Evolutionary conservation across 2,329 filamentous ascomycete genomes (phyloP), one percentile per base, ranked within the genome.

Genomic region (Nannizziopsis barbatae): DNA sequence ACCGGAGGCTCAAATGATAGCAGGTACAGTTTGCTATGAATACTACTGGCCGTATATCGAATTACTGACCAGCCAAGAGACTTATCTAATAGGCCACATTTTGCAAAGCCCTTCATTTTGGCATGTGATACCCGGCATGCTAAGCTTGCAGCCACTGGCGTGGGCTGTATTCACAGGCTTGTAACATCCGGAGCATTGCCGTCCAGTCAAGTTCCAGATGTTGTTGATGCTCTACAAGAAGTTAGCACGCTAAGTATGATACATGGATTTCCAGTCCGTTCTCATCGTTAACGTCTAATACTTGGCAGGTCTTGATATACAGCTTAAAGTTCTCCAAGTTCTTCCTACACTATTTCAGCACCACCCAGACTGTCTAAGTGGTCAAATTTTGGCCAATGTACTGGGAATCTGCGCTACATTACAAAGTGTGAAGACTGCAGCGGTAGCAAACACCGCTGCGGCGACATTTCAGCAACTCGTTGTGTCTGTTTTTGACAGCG

Each of bases 381-480:
- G 85, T 1, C 84, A 90, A 51, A 71, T 94, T 31, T 74, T 98
- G 35, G 84, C 87, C 22, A 86, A 80, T 8, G 80, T 86, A 0
- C 69, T 98, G 55, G 89, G 94, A 62, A 86, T 95, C 62, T 96
- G 92, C 68, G 92, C 92, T 52, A 83, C 86, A 44, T 69, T 98
- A 42, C 89, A 96, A 66, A 83, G 80, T 49, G 92, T 85, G 65
- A 96, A 95, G 68, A 93, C 89, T 69, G 80, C 83, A 20, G 88
- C 94, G 45, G 88, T 98, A 57, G 93, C 90, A 62, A 93, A 93
- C 58, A 96, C 93, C 1, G 92, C 92, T 8, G 87, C 90, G 20
- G 92, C 92, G n/a, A 96, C 92, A 1, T 71, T 98, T 47, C 90
- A 95, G 66, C 92, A 96, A 65, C 76, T 98, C 11, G 82, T 96